Base-by-base conservation (phyloP, 2,329 filamentous ascomycete genomes). In the Clarireedia monteithiana region DNA sequence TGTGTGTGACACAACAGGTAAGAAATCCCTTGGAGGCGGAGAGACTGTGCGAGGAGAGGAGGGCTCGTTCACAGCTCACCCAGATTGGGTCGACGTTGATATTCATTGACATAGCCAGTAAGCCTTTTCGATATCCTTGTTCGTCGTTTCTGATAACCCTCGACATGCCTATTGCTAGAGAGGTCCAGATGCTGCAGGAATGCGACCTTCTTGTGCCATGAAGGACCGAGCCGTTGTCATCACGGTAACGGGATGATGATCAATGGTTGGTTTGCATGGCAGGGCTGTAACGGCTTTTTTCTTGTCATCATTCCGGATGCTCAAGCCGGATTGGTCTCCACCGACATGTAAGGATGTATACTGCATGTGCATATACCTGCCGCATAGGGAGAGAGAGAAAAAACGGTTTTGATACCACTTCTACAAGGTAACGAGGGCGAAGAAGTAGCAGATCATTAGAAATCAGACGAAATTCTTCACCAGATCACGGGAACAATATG, bases 201-300 rank as follows among this genome's bases (percentile, higher is more conserved):
- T 54, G 52, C 36, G 45, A 49, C 45, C 36, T 36, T 36, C 24
- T 30, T 42, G 30, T 42, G 24, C 52, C 52, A 49, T 54, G 30
- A 54, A 49, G 52, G 36, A 44, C 45, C 45, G 52, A 54, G n/a
- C 52, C 45, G 45, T 54, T 34, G 45, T 49, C 52, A 54, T 49
- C 52, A 49, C 45, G 45, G 45, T 54, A n/a, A 40, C 20, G n/a
- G 38, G 34, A 54, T 39, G 12, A 39, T 46, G 24, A 36, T 40
- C 17, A 51, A 42, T 44, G 49, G 39, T 5, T 24, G 44, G 24
- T 24, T 38, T 26, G 23, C 30, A 40, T 40, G 23, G 44, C 52
- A 54, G 45, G 45, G 52, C 45, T 54, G 45, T 54, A 54, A 54
- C 53, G 53, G 53, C 20, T 12, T 53, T 40, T 17, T 40, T 36